Base-by-base conservation (phyloP, 2,329 filamentous ascomycete genomes). In the Xylariales sp. region DNA sequence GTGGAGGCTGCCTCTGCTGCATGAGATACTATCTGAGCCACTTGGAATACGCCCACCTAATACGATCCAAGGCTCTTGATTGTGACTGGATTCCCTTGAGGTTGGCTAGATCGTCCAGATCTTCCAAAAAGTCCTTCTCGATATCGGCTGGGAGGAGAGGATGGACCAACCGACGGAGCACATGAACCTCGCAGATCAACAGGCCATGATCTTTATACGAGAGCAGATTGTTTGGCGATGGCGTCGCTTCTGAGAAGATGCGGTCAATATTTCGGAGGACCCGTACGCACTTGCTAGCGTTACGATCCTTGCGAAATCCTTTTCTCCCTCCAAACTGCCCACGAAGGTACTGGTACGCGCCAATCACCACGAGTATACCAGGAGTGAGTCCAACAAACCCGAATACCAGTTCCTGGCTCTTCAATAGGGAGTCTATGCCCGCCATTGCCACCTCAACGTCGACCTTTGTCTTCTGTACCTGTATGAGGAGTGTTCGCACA, bases 391-490 rank as follows among this genome's bases (percentile, higher is more conserved):
- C 90, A 25, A 98, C 83, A 55, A 98, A 95, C n/a, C 88, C 93
- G 65, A 98, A 98, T 17, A 98, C 87, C 33, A 98, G 75, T 58
- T 98, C 91, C 57, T 98, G 93, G 54, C 90, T 96, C 67, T 93
- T 95, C 41, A 98, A 74, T 21, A 98, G 75, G 23, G 88, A 81
- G 67, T 98, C 91, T 48, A 98, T 98, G 14, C 93, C 93, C 42
- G 86, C 88, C 67, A 98, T 90, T 12, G 93, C 93, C 44, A 97
- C 83, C 61, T 98, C 93, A 11, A 98, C 81, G 55, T 98, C 93
- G 7, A 98, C 93, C 68, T 98, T 98, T 16, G 93, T 97, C 72
- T 98, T 98, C 56, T 98, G 93, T 25, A 98, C 83, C 57, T 98
- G 93, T 39, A 98, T 97, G 30, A 98, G 72, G 19, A 98, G 77